Conservation (phyloP, 495 filamentous ascomycete species). For the Sabuloglossum arenarium region DNA sequence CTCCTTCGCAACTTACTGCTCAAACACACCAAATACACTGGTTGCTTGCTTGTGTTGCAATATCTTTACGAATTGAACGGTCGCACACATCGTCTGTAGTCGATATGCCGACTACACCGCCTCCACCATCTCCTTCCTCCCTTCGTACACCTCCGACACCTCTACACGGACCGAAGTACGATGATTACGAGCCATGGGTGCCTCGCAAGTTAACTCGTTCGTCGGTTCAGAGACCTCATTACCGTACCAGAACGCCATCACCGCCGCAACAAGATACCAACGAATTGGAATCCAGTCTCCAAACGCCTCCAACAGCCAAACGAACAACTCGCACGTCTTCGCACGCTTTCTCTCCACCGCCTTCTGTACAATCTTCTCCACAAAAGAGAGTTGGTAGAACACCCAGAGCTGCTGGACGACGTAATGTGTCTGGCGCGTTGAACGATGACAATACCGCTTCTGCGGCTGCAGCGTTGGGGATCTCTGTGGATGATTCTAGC, state of each 20-base stretch:
- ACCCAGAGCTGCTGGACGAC: background rate
- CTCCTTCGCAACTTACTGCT: background rate
- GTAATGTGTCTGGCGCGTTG: conserved; percentile 19
- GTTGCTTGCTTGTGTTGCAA: background rate
- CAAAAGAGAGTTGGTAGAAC: conserved; percentile 2
- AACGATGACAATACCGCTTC: conserved; percentile 16
- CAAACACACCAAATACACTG: background rate
- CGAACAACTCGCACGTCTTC: background rate
- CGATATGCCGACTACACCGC: background rate
- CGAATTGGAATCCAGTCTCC: background rate
- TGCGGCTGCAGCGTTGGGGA: conserved; percentile 12
- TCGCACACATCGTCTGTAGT: background rate
- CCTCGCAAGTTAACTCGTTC: conserved; percentile 33
- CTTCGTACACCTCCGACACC: conserved; percentile 51
- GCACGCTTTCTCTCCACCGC: conserved; percentile 24
- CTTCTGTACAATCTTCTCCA: conserved; percentile 17
- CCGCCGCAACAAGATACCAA: conserved; percentile 11
- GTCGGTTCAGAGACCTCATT: conserved; percentile 20
- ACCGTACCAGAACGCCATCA: conserved; percentile 19
- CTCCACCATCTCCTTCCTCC: conserved; percentile 1
- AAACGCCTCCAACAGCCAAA: background rate
- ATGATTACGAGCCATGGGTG: conserved; percentile 50
- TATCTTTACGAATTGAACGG: background rate
- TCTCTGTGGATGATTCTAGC: conserved; percentile 11
- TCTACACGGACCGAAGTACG: conserved; percentile 42